phyloP scores from a whole-genome alignment of 2,329 filamentous ascomycete genomes.

The Zasmidium cellare region DNA sequence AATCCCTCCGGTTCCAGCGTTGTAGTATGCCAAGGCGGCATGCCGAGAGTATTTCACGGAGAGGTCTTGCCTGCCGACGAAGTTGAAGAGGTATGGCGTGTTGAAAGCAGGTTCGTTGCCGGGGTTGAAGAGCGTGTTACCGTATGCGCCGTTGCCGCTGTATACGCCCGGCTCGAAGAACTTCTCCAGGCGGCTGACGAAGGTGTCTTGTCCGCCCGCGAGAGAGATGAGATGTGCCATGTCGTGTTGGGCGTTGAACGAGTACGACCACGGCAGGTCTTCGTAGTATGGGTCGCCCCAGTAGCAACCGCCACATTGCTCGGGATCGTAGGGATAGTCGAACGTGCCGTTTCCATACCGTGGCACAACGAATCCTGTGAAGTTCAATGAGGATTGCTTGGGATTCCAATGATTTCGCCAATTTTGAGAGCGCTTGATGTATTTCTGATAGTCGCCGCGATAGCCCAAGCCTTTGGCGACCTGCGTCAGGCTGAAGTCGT shows the following conservation, averaged over 20 bases:
- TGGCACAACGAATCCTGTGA: conserved; percentile 68
- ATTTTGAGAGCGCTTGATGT: conserved; percentile 63
- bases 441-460: conserved; percentile 54
- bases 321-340: conserved; percentile 43
- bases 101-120: conserved; percentile 54
- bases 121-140: conserved; percentile 63
- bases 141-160: conserved; percentile 18
- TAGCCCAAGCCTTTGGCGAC: conserved; percentile 62
- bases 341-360: conserved; percentile 51
- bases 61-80: conserved; percentile 59
- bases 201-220: conserved; percentile 40
- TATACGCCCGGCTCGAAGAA: conserved; percentile 43
- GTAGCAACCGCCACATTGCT: conserved; percentile 64
- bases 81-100: conserved; percentile 69
- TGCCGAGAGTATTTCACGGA: conserved; percentile 50
- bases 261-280: conserved; percentile 75
- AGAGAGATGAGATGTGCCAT: conserved; percentile 38
- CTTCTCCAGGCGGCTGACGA: conserved; percentile 41
- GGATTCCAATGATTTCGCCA: conserved; percentile 76
- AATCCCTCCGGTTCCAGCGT: conserved; percentile 54
- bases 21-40: conserved; percentile 62
- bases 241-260: conserved; percentile 55
- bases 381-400: conserved; percentile 55
- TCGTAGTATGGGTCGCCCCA: conserved; percentile 60
- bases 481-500: conserved; percentile 68